A percentile compares a stretch with the other conserved stretches of the same genome.
phyloP scores from a whole-genome alignment of 2,329 filamentous ascomycete species.

The Ceratocystis huliohia region DNA sequence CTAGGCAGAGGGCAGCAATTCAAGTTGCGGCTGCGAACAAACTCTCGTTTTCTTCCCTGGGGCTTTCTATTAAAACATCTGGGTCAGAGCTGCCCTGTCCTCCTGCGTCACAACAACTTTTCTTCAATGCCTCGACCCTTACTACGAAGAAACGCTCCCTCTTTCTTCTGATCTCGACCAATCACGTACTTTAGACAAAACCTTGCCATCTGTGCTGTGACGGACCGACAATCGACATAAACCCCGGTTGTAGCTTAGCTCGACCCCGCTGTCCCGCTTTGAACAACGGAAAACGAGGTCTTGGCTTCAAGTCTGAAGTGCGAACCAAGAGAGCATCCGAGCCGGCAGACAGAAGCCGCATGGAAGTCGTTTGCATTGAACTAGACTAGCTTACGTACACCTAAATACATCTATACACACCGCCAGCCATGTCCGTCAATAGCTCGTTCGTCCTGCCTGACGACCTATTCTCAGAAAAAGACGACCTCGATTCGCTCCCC shows the following conservation, averaged over 20 bases:
- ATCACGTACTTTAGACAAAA: not conserved
- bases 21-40: not conserved
- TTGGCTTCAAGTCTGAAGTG: not conserved
- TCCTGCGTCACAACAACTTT: not conserved
- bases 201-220: too few relatives aligned
- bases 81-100: not conserved
- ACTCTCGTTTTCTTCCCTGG: not conserved
- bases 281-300: not conserved
- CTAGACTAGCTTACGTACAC: too few relatives aligned
- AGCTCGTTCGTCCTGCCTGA: slow-evolving; percentile 43
- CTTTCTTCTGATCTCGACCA: not conserved
- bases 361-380: too few relatives aligned
- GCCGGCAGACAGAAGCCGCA: too few relatives aligned
- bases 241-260: not conserved
- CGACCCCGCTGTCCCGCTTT: not conserved
- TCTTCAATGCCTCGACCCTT: not conserved
- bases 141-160: not conserved
- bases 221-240: not conserved
- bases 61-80: not conserved
- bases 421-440: slow-evolving; percentile 26
- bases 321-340: too few relatives aligned
- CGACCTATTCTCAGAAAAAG: slow-evolving; percentile 36
- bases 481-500: slow-evolving; percentile 52
- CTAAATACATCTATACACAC: too few relatives aligned
- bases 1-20: not conserved